Evolutionary conservation across 768 basidiomycete species (phyloP).

Genomic region (Cystobasidium tubakii): DNA sequence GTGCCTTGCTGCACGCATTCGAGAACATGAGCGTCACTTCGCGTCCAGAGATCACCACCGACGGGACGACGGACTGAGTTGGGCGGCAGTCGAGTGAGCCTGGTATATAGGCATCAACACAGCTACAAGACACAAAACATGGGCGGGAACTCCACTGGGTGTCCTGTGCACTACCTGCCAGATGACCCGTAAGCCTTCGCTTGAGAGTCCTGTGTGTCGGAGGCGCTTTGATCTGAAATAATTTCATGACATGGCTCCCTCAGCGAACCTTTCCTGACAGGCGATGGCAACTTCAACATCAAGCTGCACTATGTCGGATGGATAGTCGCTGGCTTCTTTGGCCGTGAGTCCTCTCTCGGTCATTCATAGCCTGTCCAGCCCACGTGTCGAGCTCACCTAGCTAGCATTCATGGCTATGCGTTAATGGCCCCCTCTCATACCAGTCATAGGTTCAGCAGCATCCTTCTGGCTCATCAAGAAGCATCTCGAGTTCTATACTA

Average conservation of each 20-base stretch:
- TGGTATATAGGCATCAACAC: too few species aligned
- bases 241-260: neutral
- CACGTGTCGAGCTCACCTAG: too few species aligned
- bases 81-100: too few species aligned
- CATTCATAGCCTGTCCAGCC: neutral
- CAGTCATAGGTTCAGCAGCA: conserved; percentile 55
- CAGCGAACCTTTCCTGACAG: neutral
- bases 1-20: neutral
- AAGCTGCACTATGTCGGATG: conserved; percentile 65
- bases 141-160: conserved; percentile 39
- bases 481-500: conserved; percentile 67
- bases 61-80: too few species aligned
- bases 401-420: too few species aligned
- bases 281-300: conserved; percentile 28
- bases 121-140: neutral
- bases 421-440: neutral
- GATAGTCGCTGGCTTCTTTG: conserved; percentile 61
- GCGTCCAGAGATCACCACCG: neutral
- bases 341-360: conserved; percentile 46
- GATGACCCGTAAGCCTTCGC: conserved; percentile 56
- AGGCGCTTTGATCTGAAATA: conserved; percentile 51
- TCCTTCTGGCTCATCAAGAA: conserved; percentile 70
- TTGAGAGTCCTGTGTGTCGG: conserved; percentile 60
- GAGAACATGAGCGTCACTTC: neutral
- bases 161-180: conserved; percentile 50